Percentiles rank a stretch among this genome's conserved stretches.
Conservation (phyloP, 768 basidiomycete genomes). For the Chlorophyllum brunneum region DNA sequence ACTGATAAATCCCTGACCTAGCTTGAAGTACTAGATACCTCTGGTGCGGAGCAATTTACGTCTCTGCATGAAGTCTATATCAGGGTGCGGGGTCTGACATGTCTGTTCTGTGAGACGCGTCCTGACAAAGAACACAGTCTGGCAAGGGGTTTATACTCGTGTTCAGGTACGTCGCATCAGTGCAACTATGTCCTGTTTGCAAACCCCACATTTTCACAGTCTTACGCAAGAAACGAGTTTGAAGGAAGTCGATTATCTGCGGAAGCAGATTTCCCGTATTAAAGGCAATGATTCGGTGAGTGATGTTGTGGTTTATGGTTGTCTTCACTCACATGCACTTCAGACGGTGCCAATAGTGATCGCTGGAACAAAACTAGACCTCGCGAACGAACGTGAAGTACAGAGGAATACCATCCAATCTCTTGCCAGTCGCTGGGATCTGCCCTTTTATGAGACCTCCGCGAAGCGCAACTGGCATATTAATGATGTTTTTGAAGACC, state of each 20-base stretch:
- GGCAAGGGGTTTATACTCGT: conserved; percentile 80
- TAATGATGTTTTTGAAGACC: conserved; percentile 71
- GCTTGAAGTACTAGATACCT: conserved; percentile 82
- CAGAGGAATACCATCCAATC: conserved; percentile 58
- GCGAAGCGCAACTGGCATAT: conserved; percentile 84
- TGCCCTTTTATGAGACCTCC: conserved; percentile 87
- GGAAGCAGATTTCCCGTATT: conserved; percentile 78
- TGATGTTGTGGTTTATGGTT: background rate
- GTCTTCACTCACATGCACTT: background rate
- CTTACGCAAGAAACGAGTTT: conserved; percentile 79
- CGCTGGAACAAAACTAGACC: conserved; percentile 83
- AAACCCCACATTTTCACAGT: conserved; percentile 32
- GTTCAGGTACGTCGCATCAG: conserved; percentile 50
- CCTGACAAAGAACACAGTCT: conserved; percentile 33
- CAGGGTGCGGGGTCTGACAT: conserved; percentile 42
- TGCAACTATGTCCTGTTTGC: background rate
- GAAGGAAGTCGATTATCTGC: conserved; percentile 73
- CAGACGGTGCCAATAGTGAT: conserved; percentile 77
- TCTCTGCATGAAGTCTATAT: conserved; percentile 81
- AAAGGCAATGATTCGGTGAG: conserved; percentile 65
- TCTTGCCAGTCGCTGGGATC: conserved; percentile 59
- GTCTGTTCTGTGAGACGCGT: background rate
- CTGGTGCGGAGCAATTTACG: conserved; percentile 83
- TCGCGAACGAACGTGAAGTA: conserved; percentile 78
- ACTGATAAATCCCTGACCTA: conserved; percentile 22